Evolutionary conservation across 2,329 filamentous ascomycete species (phyloP).

Genomic region (Penicillium sp.): DNA sequence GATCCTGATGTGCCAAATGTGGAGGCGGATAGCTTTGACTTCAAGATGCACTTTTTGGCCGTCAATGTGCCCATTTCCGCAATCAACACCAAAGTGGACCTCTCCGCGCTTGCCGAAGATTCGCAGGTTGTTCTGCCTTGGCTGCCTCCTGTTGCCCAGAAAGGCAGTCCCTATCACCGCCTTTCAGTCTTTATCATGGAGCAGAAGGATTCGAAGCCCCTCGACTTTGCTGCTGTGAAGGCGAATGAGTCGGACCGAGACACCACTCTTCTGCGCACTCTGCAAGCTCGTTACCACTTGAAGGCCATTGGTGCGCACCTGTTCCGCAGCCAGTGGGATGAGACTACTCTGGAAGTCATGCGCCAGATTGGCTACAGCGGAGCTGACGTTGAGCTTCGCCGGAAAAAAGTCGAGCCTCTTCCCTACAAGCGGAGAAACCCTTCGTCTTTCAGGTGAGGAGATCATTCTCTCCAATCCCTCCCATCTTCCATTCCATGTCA

Average conservation of each 20-base stretch:
- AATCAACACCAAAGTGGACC: slow-evolving; percentile 56
- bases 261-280: slow-evolving; percentile 67
- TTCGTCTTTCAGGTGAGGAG: slow-evolving; percentile 37
- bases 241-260: slow-evolving; percentile 51
- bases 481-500: slow-evolving; percentile 18
- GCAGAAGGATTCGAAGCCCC: slow-evolving; percentile 57
- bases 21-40: slow-evolving; percentile 67
- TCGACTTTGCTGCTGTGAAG: slow-evolving; percentile 56
- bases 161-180: slow-evolving; percentile 86
- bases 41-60: slow-evolving; percentile 82
- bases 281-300: slow-evolving; percentile 64
- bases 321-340: slow-evolving; percentile 88
- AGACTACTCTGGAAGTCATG: slow-evolving; percentile 83
- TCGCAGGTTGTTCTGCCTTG: slow-evolving; percentile 70
- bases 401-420: slow-evolving; percentile 64
- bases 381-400: slow-evolving; percentile 76
- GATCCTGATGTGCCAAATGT: slow-evolving; percentile 85
- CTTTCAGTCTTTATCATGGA: slow-evolving; percentile 77
- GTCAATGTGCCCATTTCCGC: slow-evolving; percentile 63
- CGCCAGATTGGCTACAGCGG: slow-evolving; percentile 66
- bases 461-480: slow-evolving; percentile 5
- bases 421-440: slow-evolving; percentile 58
- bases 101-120: slow-evolving; percentile 54
- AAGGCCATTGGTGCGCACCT: slow-evolving; percentile 74
- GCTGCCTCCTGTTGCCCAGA: slow-evolving; percentile 80